Base-by-base conservation (phyloP, 805 yeast species). In the Zygosaccharomyces kombuchaensis region DNA sequence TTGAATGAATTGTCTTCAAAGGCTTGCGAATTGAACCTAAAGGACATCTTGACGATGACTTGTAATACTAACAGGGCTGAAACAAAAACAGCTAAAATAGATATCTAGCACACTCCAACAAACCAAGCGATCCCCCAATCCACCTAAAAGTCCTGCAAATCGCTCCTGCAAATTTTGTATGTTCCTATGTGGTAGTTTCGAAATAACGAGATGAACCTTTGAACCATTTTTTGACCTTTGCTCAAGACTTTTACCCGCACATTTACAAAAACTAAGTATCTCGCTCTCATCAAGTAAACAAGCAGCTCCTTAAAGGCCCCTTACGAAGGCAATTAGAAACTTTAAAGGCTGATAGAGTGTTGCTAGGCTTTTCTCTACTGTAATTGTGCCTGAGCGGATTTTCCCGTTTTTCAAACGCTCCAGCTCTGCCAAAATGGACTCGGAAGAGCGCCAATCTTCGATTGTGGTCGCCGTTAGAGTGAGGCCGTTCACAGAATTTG, bases 381-480 rank as follows among this genome's bases (percentile, higher is more conserved):
- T 3, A 3, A 29, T n/a, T 9, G 29, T n/a, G 14, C 34, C 17
- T 25, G 13, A 17, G 13, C 25, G n/a, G 12, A 12, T 27, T 38
- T 27, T 7, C 27, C 17, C n/a, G 32, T 31, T 27, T 19, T 3
- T 7, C 40, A 9, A 12, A 40, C 17, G 25, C 16, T 22, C 13
- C 16, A 36, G 23, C 16, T 14, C 29, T 36, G 40, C 34, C 16
- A 40, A 10, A 35, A 40, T 32, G 34, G 45, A 25, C 17, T 36
- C 22, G 16, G 31, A 38, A 17, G 36, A 35, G 36, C 52, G 58
- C 21, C 60, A 80, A 58, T 80, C 90, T 1, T 82, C 90, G 0
- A 82, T 84, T 36, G 74, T 78, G 3, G 93, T 85, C 9, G 83
- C 87, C 1, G 90, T 88, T 1, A 70, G 96, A 36, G 89, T 88